Base-by-base conservation (phyloP, 2,329 filamentous ascomycete species). In the Penicillium sp. region DNA sequence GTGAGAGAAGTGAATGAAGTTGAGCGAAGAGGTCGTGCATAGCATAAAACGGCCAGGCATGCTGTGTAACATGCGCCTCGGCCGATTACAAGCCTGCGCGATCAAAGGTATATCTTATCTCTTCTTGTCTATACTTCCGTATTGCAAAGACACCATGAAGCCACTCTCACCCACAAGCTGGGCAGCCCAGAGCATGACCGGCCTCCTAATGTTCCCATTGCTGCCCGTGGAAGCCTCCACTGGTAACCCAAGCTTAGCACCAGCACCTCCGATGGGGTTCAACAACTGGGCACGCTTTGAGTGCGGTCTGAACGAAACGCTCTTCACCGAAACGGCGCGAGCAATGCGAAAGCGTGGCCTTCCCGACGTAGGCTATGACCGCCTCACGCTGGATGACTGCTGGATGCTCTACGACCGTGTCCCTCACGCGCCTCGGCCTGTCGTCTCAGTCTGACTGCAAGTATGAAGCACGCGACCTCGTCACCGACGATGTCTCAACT, bases 201-300 rank as follows among this genome's bases (percentile, higher is more conserved):
- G 54, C n/a, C 60, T 63, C 7, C 24, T 61, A 5, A 43, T 63
- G 49, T 29, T 59, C 20, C 58, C 58, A 24, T 18, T 61, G 14
- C 35, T 63, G 9, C 52, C 55, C 11, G 53, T 56, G 11, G 53
- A 56, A n/a, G 64, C 67, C 26, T 67, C 65, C 18, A 48, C 64
- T 6, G 55, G 58, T 16, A 57, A 59, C 20, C 58, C 63, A 6
- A 52, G 32, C 16, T 56, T 76, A 10, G 66, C 75, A 29, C 63
- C 73, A 24, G 68, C 69, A 4, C 78, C 79, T 1, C 79, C 79
- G 10, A 82, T 82, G 79, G 79, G 78, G 24, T 82, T 79, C 71
- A 81, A 81, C 64, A 79, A 78, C 60, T 82, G 80, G 79, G 71
- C 78, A 1, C 76, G 77, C 35, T 79, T 79, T 64, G 70, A 72